Evolutionary conservation across 1,284 basidiomycete species (phyloP).

Genomic region (Neonothopanus nambi): DNA sequence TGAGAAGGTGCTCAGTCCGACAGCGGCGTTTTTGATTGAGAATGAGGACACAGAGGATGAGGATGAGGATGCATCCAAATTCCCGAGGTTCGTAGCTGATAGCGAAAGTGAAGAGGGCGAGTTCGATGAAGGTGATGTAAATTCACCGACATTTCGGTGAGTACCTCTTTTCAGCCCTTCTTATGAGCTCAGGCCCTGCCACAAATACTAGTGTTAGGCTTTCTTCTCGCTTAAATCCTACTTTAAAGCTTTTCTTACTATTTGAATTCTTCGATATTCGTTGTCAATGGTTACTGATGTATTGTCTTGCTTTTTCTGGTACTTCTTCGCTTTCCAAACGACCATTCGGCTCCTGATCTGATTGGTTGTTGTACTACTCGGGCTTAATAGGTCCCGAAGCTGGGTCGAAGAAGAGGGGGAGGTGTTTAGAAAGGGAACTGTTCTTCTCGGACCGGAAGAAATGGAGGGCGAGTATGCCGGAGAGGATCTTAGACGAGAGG

Average conservation of each 20-base stretch:
- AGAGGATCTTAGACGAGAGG: constrained; percentile 82
- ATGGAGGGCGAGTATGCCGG: constrained; percentile 86
- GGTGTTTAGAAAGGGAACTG: constrained; percentile 86
- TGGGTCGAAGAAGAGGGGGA: constrained; percentile 91
- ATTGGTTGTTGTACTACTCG: not conserved
- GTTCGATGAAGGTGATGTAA: constrained; percentile 5
- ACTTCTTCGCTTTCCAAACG: no score
- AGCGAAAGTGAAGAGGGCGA: constrained; percentile 5
- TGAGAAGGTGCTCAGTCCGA: constrained; percentile 72
- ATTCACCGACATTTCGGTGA: not conserved
- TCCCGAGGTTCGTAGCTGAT: constrained; percentile 1
- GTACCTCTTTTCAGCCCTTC: not conserved
- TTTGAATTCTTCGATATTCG: not conserved
- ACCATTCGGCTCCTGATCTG: no score
- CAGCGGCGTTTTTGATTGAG: constrained; percentile 54
- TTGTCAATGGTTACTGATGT: not conserved
- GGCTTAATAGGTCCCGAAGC: constrained; percentile 54
- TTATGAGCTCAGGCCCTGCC: no score
- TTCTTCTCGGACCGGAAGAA: constrained; percentile 78
- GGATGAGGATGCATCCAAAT: constrained; percentile 1
- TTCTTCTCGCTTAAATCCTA: no score
- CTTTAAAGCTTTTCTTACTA: not conserved
- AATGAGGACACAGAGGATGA: constrained; percentile 2
- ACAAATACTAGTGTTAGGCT: no score
- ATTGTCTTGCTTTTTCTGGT: not conserved